Conservation (phyloP, 2,329 filamentous ascomycete genomes). For the Ophiostoma ips region DNA sequence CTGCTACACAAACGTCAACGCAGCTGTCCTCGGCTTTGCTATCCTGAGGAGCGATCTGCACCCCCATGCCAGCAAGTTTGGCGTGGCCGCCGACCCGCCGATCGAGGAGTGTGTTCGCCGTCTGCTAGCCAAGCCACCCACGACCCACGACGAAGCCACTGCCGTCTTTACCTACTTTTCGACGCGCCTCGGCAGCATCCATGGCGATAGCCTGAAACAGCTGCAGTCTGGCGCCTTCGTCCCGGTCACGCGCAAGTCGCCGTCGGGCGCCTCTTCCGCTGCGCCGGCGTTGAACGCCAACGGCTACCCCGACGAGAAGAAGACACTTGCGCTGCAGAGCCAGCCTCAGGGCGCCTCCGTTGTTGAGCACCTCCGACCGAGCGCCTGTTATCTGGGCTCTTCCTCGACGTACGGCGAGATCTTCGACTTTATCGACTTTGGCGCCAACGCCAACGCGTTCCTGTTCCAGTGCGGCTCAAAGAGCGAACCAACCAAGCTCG, state of each 20-base stretch:
- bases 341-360: conserved; percentile 1
- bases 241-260: conserved; percentile 36
- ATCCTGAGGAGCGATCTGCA: conserved; percentile 67
- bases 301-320: conserved; percentile 17
- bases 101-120: conserved; percentile 63
- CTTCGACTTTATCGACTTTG: conserved; percentile 95
- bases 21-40: conserved; percentile 65
- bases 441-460: conserved; percentile 74
- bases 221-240: conserved; percentile 57
- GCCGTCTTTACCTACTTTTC: conserved; percentile 75
- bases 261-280: neutral
- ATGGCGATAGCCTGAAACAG: conserved; percentile 41
- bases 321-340: neutral
- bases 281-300: neutral
- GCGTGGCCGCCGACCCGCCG: conserved; percentile 68
- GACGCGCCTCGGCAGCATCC: conserved; percentile 60
- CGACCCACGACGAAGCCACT: conserved; percentile 49
- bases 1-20: conserved; percentile 71
- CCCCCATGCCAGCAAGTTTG: conserved; percentile 69
- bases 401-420: conserved; percentile 65
- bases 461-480: conserved; percentile 81
- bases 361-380: conserved; percentile 49
- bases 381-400: conserved; percentile 65
- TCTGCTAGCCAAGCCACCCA: conserved; percentile 59
- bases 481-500: conserved; percentile 72